Conservation (phyloP, 2,329 filamentous ascomycete genomes). For the Phoma sp. region DNA sequence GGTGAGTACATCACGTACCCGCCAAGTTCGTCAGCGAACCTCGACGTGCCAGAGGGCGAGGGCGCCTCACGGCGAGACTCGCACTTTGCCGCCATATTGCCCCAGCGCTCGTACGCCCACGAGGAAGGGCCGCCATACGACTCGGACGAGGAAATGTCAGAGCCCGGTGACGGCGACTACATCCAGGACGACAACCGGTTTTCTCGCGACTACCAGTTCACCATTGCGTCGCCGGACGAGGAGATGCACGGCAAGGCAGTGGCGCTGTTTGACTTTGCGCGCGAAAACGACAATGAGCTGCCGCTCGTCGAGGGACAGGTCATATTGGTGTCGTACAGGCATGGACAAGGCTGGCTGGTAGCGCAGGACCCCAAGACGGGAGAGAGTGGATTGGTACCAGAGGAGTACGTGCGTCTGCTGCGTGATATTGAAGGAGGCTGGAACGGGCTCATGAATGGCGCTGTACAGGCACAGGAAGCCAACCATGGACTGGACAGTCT, state of each 20-base stretch:
- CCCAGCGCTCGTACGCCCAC: constrained; percentile 51
- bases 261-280: constrained; percentile 90
- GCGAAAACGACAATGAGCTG: constrained; percentile 96
- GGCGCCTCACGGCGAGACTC: constrained; percentile 56
- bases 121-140: constrained; percentile 49
- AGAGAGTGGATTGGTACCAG: constrained; percentile 92
- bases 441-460: constrained; percentile 50
- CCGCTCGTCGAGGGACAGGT: constrained; percentile 92
- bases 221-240: constrained; percentile 92
- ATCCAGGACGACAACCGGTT: constrained; percentile 74
- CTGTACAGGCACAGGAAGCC: constrained; percentile 29
- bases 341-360: constrained; percentile 96
- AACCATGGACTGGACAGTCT: constrained; percentile 35
- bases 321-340: constrained; percentile 93
- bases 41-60: constrained; percentile 38
- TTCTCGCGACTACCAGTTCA: constrained; percentile 91
- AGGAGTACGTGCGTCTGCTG: constrained; percentile 92
- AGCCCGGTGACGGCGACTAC: constrained; percentile 59
- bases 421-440: constrained; percentile 92
- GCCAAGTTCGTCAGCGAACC: constrained; percentile 51
- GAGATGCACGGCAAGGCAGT: constrained; percentile 98
- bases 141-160: constrained; percentile 57
- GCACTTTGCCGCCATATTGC: constrained; percentile 58
- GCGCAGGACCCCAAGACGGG: constrained; percentile 93
- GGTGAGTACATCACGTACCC: constrained; percentile 84